Evolutionary conservation across 148 eudicot species (phyloP).

Genomic region (Camellia japonica): DNA sequence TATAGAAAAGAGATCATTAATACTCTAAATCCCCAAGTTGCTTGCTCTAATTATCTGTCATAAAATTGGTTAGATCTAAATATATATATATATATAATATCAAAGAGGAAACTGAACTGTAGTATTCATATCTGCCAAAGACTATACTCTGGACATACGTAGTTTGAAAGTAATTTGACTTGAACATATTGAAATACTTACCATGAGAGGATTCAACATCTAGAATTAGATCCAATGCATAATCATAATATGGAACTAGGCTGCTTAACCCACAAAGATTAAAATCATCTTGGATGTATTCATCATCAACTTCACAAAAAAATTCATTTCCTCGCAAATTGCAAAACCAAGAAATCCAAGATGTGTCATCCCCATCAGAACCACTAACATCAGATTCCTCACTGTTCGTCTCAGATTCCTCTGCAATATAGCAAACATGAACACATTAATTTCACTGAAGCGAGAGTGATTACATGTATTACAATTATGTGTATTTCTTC

Average conservation of each 20-base stretch:
- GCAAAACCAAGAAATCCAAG: constrained; percentile 65
- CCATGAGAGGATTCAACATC: constrained; percentile 57
- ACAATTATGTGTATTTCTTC: no score
- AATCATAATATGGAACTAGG: constrained; percentile 52
- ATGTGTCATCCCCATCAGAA: constrained; percentile 59
- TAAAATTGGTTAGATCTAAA: not conserved
- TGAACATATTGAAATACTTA: constrained; percentile 16
- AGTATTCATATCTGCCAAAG: not conserved
- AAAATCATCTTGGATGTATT: constrained; percentile 52
- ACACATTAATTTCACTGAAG: not conserved
- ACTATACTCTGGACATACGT: not conserved
- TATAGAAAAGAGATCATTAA: not conserved
- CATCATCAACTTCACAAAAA: constrained; percentile 53
- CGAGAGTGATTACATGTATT: not conserved
- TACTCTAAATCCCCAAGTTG: not conserved
- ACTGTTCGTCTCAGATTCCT: constrained; percentile 59
- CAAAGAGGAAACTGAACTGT: not conserved
- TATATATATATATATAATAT: not conserved
- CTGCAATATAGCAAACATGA: constrained; percentile 23
- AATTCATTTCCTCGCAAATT: constrained; percentile 52
- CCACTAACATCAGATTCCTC: constrained; percentile 65
- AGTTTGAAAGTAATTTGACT: not conserved
- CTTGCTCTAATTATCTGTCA: not conserved
- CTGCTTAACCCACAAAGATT: constrained; percentile 53
- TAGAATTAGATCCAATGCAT: constrained; percentile 48